A percentile compares a stretch with the other conserved stretches of the same genome.
Evolutionary conservation across 192 early-diverging fungal genomes (phyloP).

Genomic region (Linnemannia exigua): DNA sequence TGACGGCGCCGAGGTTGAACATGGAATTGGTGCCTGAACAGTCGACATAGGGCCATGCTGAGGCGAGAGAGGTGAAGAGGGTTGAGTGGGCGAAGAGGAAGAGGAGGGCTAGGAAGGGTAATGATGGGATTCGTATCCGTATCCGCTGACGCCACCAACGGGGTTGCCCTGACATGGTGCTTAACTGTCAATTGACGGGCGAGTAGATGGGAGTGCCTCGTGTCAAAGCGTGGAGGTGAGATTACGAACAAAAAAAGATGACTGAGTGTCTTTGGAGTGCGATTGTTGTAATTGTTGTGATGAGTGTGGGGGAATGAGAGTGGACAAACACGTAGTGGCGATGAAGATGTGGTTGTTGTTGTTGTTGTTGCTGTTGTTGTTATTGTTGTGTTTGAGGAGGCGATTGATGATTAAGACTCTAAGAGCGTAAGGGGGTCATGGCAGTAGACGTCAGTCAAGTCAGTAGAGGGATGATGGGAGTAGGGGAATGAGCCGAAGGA

Average conservation of each 20-base stretch:
- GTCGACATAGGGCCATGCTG: slow-evolving; percentile 54
- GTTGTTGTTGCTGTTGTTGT: too few relatives aligned
- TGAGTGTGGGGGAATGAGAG: background rate
- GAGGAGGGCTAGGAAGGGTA: background rate
- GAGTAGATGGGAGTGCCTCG: background rate
- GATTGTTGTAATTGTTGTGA: background rate
- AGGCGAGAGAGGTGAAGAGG: background rate
- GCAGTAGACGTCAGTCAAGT: background rate
- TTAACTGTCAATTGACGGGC: background rate
- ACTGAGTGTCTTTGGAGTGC: background rate
- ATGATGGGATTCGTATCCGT: background rate
- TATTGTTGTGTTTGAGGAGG: too few relatives aligned
- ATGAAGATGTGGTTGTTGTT: too few relatives aligned
- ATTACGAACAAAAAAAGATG: background rate
- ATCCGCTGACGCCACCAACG: slow-evolving; percentile 24
- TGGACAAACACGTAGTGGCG: background rate
- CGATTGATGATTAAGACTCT: background rate
- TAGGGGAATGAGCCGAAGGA: background rate
- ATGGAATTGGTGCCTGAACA: slow-evolving; percentile 29
- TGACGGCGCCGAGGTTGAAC: slow-evolving; percentile 20
- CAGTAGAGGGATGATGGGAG: background rate
- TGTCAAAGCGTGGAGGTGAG: too few relatives aligned
- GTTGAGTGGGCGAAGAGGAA: background rate
- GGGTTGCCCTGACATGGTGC: slow-evolving; percentile 5
- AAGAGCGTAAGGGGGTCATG: background rate